phyloP scores from a whole-genome alignment of 352 stramenopile species.

The Globisporangium viniferum region DNA sequence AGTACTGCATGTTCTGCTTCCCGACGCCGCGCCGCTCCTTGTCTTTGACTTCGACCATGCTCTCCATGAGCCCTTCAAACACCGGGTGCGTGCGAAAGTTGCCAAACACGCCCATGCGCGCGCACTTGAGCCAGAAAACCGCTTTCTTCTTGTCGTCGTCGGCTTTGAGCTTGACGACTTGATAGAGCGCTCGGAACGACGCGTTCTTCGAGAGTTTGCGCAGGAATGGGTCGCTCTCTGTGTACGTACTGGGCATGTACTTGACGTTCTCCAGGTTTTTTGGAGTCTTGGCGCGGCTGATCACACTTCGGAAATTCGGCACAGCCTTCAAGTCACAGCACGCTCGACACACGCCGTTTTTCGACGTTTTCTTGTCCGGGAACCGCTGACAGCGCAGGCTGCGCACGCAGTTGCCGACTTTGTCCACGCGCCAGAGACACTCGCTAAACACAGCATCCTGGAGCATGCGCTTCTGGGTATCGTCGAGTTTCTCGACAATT shows the following conservation, averaged over 20 bases:
- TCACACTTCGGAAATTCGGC: constrained; percentile 73
- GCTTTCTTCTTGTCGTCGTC: constrained; percentile 36
- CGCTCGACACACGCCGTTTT: constrained; percentile 53
- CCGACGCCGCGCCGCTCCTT: constrained; percentile 75
- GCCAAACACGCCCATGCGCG: constrained; percentile 70
- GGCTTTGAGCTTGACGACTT: constrained; percentile 43
- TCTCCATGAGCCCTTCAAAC: constrained; percentile 74
- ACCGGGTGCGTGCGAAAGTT: constrained; percentile 67
- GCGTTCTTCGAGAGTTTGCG: constrained; percentile 78
- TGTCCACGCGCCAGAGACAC: constrained; percentile 80
- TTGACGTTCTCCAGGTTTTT: constrained; percentile 82
- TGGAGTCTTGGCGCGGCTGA: constrained; percentile 63
- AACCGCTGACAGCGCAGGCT: constrained; percentile 64
- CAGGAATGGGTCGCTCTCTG: constrained; percentile 73
- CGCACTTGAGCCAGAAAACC: constrained; percentile 68
- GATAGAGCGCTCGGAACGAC: constrained; percentile 62
- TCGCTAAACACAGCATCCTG: constrained; percentile 77
- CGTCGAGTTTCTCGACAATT: constrained; percentile 54
- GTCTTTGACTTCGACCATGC: constrained; percentile 83
- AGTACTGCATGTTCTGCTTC: constrained; percentile 87
- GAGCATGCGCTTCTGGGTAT: constrained; percentile 51
- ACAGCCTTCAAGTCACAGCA: constrained; percentile 64
- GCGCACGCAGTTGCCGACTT: constrained; percentile 63
- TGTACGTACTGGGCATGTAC: constrained; percentile 73
- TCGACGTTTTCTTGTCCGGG: constrained; percentile 26